Percentiles rank a stretch among this genome's conserved stretches.
phyloP scores from a whole-genome alignment of 2,329 filamentous ascomycete species.

The Metarhizium robertsii region DNA sequence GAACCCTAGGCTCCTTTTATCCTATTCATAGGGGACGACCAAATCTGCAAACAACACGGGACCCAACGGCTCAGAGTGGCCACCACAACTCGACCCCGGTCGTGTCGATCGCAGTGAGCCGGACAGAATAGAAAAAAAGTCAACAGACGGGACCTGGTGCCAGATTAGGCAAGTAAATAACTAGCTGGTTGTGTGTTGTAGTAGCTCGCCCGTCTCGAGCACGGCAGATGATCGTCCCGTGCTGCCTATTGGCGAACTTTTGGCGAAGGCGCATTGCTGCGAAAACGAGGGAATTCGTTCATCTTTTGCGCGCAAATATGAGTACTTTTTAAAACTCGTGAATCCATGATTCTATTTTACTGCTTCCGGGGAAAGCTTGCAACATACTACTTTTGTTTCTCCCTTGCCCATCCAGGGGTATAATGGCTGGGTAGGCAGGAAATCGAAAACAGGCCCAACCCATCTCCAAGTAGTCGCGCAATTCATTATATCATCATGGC shows the following conservation, averaged over 20 bases:
- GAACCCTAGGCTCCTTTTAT: too few species aligned
- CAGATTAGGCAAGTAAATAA: slow-evolving; percentile 1
- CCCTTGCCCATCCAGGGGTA: neutral
- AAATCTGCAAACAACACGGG: neutral
- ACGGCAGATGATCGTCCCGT: neutral
- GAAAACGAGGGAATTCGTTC: too few species aligned
- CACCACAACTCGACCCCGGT: neutral
- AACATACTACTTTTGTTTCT: neutral
- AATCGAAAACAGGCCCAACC: too few species aligned
- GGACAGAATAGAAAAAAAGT: neutral
- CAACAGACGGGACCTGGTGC: neutral
- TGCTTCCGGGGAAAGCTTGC: neutral
- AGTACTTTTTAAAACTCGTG: too few species aligned
- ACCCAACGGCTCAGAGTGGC: neutral
- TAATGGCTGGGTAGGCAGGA: too few species aligned
- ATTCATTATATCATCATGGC: neutral
- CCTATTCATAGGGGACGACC: neutral
- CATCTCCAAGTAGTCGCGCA: neutral
- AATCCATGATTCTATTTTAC: too few species aligned
- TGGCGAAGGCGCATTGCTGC: neutral
- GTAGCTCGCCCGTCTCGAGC: too few species aligned
- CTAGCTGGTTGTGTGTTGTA: neutral
- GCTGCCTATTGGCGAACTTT: neutral
- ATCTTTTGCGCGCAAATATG: too few species aligned
- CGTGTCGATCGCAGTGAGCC: neutral